These are phyloP conservation scores for Rubia balearica DNA, from an alignment of 305 asterid genomes.

Conservation along the genomic window DNA sequence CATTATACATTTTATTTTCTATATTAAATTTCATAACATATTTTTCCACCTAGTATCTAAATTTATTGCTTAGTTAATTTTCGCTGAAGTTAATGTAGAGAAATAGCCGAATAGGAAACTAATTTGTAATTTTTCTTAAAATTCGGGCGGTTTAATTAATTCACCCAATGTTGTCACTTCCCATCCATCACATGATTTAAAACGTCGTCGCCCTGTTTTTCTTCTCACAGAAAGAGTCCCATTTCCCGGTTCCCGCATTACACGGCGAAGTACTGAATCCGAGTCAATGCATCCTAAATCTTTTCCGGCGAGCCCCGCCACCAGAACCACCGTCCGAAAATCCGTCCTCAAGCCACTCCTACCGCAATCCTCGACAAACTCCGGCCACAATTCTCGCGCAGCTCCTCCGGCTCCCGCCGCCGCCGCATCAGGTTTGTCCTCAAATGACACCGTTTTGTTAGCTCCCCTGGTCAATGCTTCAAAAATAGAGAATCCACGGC, in stretches of 20 bases:
- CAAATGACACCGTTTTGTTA: not conserved
- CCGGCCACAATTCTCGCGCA: constrained; percentile 7
- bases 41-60: too few relatives aligned
- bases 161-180: too few relatives aligned
- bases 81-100: too few relatives aligned
- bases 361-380: not conserved
- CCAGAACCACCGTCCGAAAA: constrained; percentile 22
- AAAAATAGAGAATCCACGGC: not conserved
- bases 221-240: not conserved
- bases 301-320: constrained; percentile 19
- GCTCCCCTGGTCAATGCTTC: constrained; percentile 5
- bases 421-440: constrained; percentile 1
- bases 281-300: constrained; percentile 40
- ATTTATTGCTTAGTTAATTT: too few relatives aligned
- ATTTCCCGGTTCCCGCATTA: not conserved
- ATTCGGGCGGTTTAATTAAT: too few relatives aligned
- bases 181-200: not conserved
- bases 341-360: not conserved
- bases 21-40: too few relatives aligned
- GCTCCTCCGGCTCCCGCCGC: constrained; percentile 12
- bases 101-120: too few relatives aligned
- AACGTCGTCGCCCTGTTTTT: not conserved
- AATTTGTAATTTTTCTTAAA: too few relatives aligned
- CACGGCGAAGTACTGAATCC: not conserved
- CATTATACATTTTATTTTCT: too few relatives aligned